Evolutionary conservation across 2,329 filamentous ascomycete genomes (phyloP).

Genomic region (Pseudogymnoascus sp.): DNA sequence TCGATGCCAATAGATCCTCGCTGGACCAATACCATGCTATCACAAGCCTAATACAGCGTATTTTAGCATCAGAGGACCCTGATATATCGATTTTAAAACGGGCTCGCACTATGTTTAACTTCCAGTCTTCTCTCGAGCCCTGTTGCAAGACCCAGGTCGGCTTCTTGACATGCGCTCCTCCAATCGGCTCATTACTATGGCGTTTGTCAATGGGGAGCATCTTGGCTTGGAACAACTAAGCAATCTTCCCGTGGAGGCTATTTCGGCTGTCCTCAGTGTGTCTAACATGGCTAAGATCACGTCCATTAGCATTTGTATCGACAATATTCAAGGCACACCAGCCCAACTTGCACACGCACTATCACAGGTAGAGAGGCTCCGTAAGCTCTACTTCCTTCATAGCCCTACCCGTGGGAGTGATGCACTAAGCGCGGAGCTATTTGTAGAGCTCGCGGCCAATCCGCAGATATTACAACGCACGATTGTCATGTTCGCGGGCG

Average conservation of each 20-base stretch:
- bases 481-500: not conserved
- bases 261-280: not conserved
- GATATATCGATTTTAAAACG: not conserved
- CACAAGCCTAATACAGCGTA: not conserved
- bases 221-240: not conserved
- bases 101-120: not conserved
- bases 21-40: not conserved
- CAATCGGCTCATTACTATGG: not conserved
- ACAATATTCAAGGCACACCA: slow-evolving; percentile 13
- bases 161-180: not conserved
- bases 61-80: not conserved
- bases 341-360: slow-evolving; percentile 13
- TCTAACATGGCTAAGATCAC: not conserved
- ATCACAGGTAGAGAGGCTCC: not conserved
- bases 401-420: slow-evolving; percentile 1
- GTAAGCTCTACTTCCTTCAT: slow-evolving; percentile 13
- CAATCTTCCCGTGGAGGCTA: not conserved
- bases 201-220: not conserved
- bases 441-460: not conserved
- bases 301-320: slow-evolving; percentile 15
- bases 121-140: not conserved
- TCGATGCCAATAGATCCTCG: not conserved
- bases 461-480: not conserved
- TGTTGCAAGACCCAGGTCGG: not conserved
- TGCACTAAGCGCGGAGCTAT: not conserved